Percentiles rank a stretch among this genome's conserved stretches.
These are phyloP conservation scores for Glebionis coronaria DNA, from an alignment of 129 eudicot genomes.

Conservation along the genomic window DNA sequence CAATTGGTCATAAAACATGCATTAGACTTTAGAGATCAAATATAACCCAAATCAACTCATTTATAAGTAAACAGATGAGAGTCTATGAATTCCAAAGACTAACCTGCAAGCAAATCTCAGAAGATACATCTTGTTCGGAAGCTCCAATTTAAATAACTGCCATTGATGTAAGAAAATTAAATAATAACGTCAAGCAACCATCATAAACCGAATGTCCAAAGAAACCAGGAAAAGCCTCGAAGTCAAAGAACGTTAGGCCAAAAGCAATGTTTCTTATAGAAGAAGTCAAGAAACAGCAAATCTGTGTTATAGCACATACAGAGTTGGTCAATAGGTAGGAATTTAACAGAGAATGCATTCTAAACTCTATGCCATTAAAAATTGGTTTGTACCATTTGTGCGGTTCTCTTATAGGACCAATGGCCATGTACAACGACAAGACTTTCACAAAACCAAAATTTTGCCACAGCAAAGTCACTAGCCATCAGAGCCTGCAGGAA, in stretches of 20 bases:
- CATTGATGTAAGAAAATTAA: slow-evolving; percentile 83
- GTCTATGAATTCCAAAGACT: slow-evolving; percentile 15
- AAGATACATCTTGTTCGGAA: slow-evolving; percentile 91
- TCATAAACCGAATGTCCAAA: slow-evolving; percentile 92
- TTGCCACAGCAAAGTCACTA: slow-evolving; percentile 89
- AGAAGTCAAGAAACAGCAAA: slow-evolving; percentile 92
- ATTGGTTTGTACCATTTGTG: slow-evolving; percentile 71
- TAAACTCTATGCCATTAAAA: neutral
- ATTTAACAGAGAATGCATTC: slow-evolving; percentile 1
- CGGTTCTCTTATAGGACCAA: slow-evolving; percentile 94
- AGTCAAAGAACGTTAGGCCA: slow-evolving; percentile 51
- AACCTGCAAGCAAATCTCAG: slow-evolving; percentile 94
- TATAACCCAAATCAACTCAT: neutral
- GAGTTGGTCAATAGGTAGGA: slow-evolving; percentile 5
- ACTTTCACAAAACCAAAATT: slow-evolving; percentile 85
- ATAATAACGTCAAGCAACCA: slow-evolving; percentile 83
- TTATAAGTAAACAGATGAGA: neutral
- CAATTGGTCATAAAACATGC: neutral
- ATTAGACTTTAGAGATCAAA: neutral
- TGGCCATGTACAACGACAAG: slow-evolving; percentile 94
- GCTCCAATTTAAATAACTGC: slow-evolving; percentile 92
- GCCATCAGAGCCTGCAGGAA: slow-evolving; percentile 94
- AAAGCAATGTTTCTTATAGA: slow-evolving; percentile 94
- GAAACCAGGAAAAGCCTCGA: slow-evolving; percentile 92
- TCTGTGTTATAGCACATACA: slow-evolving; percentile 35